These are phyloP conservation scores for Xylaria intraflava DNA, from an alignment of 495 filamentous ascomycete species.

Conservation along the genomic window DNA sequence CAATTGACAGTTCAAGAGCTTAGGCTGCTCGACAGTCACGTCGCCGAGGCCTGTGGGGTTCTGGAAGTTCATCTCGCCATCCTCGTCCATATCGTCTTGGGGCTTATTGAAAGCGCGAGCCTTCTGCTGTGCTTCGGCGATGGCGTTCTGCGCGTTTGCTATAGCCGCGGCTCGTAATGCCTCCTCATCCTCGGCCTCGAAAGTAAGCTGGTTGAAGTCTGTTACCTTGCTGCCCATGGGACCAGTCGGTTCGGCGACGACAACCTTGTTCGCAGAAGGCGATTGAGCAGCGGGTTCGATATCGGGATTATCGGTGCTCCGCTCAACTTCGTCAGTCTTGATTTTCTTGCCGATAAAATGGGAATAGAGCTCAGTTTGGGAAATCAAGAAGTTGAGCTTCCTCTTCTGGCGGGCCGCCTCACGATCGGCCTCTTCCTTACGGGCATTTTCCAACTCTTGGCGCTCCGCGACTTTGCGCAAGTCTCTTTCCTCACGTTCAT, in stretches of 20 bases:
- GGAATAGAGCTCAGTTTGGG: conserved; percentile 96
- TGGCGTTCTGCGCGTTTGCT: conserved; percentile 93
- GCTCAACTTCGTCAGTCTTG: conserved; percentile 88
- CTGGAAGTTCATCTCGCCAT: conserved; percentile 99
- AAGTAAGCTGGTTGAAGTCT: conserved; percentile 89
- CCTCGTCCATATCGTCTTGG: conserved; percentile 58
- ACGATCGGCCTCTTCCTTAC: conserved; percentile 91
- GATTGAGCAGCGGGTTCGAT: conserved; percentile 43
- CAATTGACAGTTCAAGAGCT: conserved; percentile 84
- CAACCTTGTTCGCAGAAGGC: conserved; percentile 41
- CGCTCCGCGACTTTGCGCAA: conserved; percentile 87
- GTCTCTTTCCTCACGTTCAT: conserved; percentile 95
- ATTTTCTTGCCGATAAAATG: conserved; percentile 99
- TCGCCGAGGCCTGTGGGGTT: conserved; percentile 92
- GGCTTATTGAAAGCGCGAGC: conserved; percentile 85
- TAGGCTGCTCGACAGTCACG: conserved; percentile 89
- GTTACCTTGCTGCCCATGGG: conserved; percentile 65
- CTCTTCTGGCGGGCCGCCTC: conserved; percentile 95
- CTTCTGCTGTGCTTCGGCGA: conserved; percentile 88
- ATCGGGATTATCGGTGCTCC: conserved; percentile 73
- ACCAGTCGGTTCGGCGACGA: conserved; percentile 53
- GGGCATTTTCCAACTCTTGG: conserved; percentile 93
- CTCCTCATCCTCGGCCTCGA: conserved; percentile 90
- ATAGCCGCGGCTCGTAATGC: conserved; percentile 74
- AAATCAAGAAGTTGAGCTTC: conserved; percentile 99